These are phyloP conservation scores for Ogataea populi-albae DNA, from an alignment of 805 yeast species.

Conservation along the genomic window DNA sequence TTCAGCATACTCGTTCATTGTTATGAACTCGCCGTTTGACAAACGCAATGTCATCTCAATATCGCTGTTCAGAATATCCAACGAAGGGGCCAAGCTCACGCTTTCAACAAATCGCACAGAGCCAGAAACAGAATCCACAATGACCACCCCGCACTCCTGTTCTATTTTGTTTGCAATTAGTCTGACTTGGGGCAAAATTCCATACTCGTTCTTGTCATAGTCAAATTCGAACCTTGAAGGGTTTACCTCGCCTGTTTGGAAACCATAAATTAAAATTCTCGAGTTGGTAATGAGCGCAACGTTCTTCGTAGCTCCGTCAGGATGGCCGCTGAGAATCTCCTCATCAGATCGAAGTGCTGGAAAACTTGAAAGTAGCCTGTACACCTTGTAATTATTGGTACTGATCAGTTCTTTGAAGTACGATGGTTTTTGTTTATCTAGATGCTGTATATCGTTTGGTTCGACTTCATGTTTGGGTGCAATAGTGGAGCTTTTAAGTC, in stretches of 20 bases:
- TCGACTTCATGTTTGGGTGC: too few species aligned
- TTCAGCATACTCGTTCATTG: slow-evolving; percentile 56
- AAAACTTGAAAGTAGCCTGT: slow-evolving; percentile 47
- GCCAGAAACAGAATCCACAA: slow-evolving; percentile 60
- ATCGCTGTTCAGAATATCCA: slow-evolving; percentile 39
- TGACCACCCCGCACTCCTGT: slow-evolving; percentile 64
- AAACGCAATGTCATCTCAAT: slow-evolving; percentile 40
- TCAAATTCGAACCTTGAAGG: slow-evolving; percentile 60
- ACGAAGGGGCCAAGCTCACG: slow-evolving; percentile 61
- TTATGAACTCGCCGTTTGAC: slow-evolving; percentile 52
- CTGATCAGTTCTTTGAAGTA: slow-evolving; percentile 48
- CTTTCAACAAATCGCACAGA: slow-evolving; percentile 67
- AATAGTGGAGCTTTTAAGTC: background rate
- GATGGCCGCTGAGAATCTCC: slow-evolving; percentile 14
- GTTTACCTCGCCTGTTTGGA: slow-evolving; percentile 54
- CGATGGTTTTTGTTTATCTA: background rate
- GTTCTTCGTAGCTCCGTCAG: slow-evolving; percentile 28
- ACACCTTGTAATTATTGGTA: slow-evolving; percentile 55
- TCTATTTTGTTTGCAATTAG: slow-evolving; percentile 58
- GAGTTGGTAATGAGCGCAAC: slow-evolving; percentile 40
- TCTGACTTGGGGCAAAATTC: slow-evolving; percentile 49
- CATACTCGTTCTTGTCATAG: slow-evolving; percentile 26
- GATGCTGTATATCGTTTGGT: background rate
- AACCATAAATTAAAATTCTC: slow-evolving; percentile 65
- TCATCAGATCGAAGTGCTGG: slow-evolving; percentile 43